phyloP scores from a whole-genome alignment of 768 basidiomycete genomes.

The Amanita polypyramis region DNA sequence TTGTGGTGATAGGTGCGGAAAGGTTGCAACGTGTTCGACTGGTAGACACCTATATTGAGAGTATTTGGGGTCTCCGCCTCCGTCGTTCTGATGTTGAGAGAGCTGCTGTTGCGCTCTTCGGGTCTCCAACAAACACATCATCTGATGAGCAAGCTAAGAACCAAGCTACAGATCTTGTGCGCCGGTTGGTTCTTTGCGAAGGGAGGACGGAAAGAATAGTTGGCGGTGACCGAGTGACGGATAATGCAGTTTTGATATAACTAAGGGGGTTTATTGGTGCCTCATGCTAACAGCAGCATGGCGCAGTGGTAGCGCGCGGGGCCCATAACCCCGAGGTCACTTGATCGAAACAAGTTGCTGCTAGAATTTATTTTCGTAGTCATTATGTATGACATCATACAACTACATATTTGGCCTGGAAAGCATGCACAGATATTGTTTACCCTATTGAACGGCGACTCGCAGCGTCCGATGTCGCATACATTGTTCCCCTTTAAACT shows the following conservation, averaged over 20 bases:
- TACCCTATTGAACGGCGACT: not conserved
- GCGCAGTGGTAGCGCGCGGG: slow-evolving; percentile 50
- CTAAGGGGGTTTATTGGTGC: not conserved
- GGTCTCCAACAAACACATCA: not conserved
- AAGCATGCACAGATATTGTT: not conserved
- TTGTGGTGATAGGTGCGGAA: slow-evolving; percentile 8
- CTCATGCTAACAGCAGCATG: slow-evolving; percentile 32
- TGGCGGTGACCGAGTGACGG: slow-evolving; percentile 36
- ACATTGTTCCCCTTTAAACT: too few relatives aligned
- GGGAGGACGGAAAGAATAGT: slow-evolving; percentile 41
- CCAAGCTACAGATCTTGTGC: slow-evolving; percentile 21
- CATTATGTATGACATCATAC: too few relatives aligned
- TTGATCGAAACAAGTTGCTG: slow-evolving; percentile 58
- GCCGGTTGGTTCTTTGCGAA: slow-evolving; percentile 35
- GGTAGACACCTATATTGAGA: slow-evolving; percentile 43
- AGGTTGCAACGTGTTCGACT: slow-evolving; percentile 27
- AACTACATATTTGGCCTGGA: too few relatives aligned
- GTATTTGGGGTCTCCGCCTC: slow-evolving; percentile 49
- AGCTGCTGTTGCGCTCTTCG: slow-evolving; percentile 15
- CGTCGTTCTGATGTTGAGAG: slow-evolving; percentile 37
- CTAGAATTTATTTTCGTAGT: slow-evolving; percentile 19
- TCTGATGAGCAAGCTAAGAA: slow-evolving; percentile 5
- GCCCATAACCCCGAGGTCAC: slow-evolving; percentile 58
- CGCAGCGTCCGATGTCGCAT: not conserved
- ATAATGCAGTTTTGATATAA: slow-evolving; percentile 1